These are phyloP conservation scores for Solanum clarkiae DNA, from an alignment of 257 asterid species.

Conservation along the genomic window DNA sequence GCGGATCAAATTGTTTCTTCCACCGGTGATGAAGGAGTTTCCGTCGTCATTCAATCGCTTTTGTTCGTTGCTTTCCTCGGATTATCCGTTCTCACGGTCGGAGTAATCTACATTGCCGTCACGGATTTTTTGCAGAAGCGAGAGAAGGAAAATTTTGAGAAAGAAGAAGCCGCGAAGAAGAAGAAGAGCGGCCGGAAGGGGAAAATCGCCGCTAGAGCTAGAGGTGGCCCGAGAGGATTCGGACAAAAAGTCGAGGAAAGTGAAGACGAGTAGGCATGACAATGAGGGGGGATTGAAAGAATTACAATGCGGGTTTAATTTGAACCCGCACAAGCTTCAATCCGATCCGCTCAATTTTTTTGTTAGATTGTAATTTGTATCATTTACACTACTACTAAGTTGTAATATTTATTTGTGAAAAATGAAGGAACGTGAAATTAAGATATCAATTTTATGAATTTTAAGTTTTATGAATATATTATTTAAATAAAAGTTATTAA, in stretches of 20 bases:
- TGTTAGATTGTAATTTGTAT: not conserved
- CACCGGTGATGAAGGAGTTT: slow-evolving; percentile 24
- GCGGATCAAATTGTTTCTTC: slow-evolving; percentile 37
- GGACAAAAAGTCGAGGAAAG: slow-evolving; percentile 54
- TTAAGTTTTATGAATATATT: too few relatives aligned
- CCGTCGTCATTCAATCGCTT: slow-evolving; percentile 34
- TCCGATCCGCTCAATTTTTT: rapidly evolving
- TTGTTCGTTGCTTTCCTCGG: slow-evolving; percentile 56
- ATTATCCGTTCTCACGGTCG: slow-evolving; percentile 64
- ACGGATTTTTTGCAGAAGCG: slow-evolving; percentile 83
- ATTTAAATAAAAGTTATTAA: too few relatives aligned
- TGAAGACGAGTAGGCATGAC: slow-evolving; percentile 4
- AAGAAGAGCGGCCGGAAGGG: slow-evolving; percentile 45
- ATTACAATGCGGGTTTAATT: not conserved
- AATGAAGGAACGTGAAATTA: too few relatives aligned
- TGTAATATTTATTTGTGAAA: not conserved
- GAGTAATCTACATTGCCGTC: slow-evolving; percentile 80
- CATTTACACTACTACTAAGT: not conserved
- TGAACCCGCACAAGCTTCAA: not conserved
- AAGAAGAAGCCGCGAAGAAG: slow-evolving; percentile 59
- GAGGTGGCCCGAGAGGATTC: slow-evolving; percentile 76
- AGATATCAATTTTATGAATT: too few relatives aligned
- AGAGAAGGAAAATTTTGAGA: slow-evolving; percentile 65
- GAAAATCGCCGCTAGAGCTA: slow-evolving; percentile 27
- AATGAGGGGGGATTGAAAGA: not conserved